Conservation (phyloP, 1,284 basidiomycete species). For the Cryptococcus depauperatus region DNA sequence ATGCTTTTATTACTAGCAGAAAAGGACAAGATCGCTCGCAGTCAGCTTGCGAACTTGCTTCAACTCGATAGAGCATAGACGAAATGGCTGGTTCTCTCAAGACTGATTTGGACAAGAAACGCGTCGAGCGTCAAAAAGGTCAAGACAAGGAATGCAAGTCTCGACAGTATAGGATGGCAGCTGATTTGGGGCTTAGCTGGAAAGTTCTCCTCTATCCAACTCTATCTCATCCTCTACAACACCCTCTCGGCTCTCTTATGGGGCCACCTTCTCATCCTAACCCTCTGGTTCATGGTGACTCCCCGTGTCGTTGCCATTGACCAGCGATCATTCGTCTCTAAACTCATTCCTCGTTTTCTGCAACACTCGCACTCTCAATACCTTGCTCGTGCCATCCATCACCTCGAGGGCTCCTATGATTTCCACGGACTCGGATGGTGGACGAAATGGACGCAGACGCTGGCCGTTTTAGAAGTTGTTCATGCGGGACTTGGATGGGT, state of each 20-base stretch:
- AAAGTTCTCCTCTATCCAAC: conserved; percentile 33
- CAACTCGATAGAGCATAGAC: no score
- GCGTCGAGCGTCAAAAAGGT: conserved; percentile 13
- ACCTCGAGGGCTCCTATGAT: conserved; percentile 49
- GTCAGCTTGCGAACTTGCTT: no score
- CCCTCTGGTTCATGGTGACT: conserved; percentile 34
- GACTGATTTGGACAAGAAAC: conserved; percentile 20
- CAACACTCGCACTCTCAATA: conserved; percentile 16
- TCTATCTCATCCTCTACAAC: conserved; percentile 75
- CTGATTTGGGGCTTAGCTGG: background rate
- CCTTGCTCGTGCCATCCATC: conserved; percentile 47
- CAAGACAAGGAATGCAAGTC: background rate
- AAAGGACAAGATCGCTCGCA: conserved; percentile 7
- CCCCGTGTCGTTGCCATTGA: conserved; percentile 10
- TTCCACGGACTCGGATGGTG: conserved; percentile 52
- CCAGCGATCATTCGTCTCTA: conserved; percentile 4
- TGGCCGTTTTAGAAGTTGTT: conserved; percentile 70
- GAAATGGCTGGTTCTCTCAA: no score
- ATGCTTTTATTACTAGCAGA: no score
- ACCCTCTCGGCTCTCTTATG: conserved; percentile 62
- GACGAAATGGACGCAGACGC: conserved; percentile 69
- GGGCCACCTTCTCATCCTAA: conserved; percentile 57
- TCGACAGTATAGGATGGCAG: background rate
- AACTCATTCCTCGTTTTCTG: conserved; percentile 4
- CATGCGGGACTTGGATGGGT: conserved; percentile 79